Conservation (phyloP, 257 asterid species). For the Anisodus acutangulus region DNA sequence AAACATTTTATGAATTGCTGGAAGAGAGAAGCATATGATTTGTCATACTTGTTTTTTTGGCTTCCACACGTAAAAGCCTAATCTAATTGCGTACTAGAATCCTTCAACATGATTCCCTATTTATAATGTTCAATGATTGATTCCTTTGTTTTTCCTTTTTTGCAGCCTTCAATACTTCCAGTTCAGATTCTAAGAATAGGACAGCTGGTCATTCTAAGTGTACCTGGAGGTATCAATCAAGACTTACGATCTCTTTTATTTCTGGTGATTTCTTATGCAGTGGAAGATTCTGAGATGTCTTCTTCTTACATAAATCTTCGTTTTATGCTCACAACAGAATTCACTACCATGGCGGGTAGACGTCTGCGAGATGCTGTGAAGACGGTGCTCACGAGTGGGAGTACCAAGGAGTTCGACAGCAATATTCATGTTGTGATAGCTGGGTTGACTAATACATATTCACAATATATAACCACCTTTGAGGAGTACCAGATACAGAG, state of each 20-base stretch:
- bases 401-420: constrained; percentile 52
- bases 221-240: constrained; percentile 79
- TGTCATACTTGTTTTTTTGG: neutral
- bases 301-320: constrained; percentile 3
- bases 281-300: neutral
- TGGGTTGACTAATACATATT: constrained; percentile 92
- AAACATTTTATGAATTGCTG: too few species aligned
- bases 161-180: constrained; percentile 96
- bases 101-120: neutral
- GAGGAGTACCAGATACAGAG: constrained; percentile 96
- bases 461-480: constrained; percentile 85
- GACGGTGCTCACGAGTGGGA: constrained; percentile 55
- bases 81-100: neutral
- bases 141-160: neutral
- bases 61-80: neutral
- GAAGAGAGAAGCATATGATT: neutral
- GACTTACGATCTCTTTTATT: constrained; percentile 5
- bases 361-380: constrained; percentile 92
- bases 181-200: constrained; percentile 93
- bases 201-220: constrained; percentile 84
- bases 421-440: constrained; percentile 87
- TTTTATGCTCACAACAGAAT: constrained; percentile 53
- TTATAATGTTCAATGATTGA: neutral
- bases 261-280: constrained; percentile 20
- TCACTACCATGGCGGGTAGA: constrained; percentile 98